phyloP scores from a whole-genome alignment of 176 grass and related monocot species.

The Panicum miliaceum region DNA sequence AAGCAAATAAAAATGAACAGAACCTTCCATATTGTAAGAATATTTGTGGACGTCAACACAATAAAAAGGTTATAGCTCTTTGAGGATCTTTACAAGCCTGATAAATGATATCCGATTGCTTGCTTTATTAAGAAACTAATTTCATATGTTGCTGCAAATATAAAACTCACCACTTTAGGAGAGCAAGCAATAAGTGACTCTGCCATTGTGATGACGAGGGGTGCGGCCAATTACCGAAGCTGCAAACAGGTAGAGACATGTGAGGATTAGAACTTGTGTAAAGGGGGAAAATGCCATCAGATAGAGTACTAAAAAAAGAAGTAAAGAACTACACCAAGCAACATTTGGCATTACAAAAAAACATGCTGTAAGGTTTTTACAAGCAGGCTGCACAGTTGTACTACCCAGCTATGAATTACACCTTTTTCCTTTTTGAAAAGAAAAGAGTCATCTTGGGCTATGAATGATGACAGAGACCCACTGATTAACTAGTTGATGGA shows the following conservation, averaged over 20 bases:
- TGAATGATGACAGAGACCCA: background rate
- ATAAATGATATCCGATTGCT: background rate
- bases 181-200: slow-evolving; percentile 2
- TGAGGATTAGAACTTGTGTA: background rate
- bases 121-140: slow-evolving; percentile 13
- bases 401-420: background rate
- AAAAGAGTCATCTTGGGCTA: background rate
- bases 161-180: slow-evolving; percentile 30
- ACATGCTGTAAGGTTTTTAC: background rate
- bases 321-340: background rate
- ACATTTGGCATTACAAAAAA: background rate
- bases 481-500: background rate
- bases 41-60: background rate
- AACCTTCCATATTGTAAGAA: slow-evolving; percentile 16
- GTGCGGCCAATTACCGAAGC: background rate
- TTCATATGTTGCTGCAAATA: background rate
- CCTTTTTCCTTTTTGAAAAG: background rate
- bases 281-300: background rate
- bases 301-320: background rate
- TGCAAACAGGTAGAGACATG: slow-evolving; percentile 32
- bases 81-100: slow-evolving; percentile 26
- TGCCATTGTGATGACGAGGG: slow-evolving; percentile 23
- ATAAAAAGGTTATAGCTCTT: background rate
- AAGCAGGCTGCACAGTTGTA: background rate
- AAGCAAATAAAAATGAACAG: slow-evolving; percentile 8